Base-by-base conservation (phyloP, 768 basidiomycete genomes). In the Rubroboletus satanas region DNA sequence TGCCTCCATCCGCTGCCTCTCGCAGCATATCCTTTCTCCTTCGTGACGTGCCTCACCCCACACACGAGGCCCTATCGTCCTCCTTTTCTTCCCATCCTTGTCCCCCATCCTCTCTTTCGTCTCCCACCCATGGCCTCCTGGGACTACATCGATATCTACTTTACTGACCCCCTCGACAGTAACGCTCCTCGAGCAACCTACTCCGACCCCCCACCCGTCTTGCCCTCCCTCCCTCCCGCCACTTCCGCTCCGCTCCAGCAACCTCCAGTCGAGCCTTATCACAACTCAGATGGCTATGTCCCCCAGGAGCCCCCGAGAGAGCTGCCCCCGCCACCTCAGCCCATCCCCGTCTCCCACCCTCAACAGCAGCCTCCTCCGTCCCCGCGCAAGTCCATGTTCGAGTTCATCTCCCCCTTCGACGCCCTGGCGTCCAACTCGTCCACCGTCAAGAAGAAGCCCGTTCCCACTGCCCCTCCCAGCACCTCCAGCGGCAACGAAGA, bases 391-490 rank as follows among this genome's bases (percentile, higher is more conserved):
- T 87, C 88, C 46, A 83, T 91, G 80, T 93, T 93, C 62, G 89
- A 92, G 37, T 93, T 89, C 57, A 79, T 87, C 47, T 90, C 89
- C 46, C 85, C 91, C 2, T 92, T 93, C 62, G 90, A 93, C 61
- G 90, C 88, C 26, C 78, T 93, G 44, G 78, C 72, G n/a, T 59
- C 83, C 8, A 72, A 78, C n/a, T 33, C 66, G 0, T 66, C 68
- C 39, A 52, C 77, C 17, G 68, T 79, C 51, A 88, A 87, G 75
- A 88, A 90, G 68, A 90, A 89, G 66, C 83, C 87, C 18, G 80
- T 81, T 3, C 87, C 84, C 11, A 57, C 74, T 44, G 73, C 75
- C 44, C 17, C 63, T 49, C 56, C 79, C 9, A 71, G 73, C 46
- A 48, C 75, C 12, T 74, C 78, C 35, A 77, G 73, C 51, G 69